Conservation (phyloP, 495 filamentous ascomycete genomes). For the Neurospora pannonica region DNA sequence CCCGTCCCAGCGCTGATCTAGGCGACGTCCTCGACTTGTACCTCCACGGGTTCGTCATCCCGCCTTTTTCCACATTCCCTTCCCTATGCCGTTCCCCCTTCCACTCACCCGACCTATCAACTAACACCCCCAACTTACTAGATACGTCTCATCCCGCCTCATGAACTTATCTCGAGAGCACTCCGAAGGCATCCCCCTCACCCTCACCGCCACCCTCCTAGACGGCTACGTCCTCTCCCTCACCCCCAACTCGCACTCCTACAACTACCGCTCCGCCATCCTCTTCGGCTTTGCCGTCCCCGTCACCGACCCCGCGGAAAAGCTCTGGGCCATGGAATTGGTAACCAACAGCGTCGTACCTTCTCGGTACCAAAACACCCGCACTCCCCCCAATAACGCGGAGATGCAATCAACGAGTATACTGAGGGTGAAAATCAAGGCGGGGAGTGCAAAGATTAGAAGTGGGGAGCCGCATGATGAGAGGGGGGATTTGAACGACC, state of each 20-base stretch:
- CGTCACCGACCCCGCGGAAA: conserved; percentile 60
- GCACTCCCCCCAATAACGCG: conserved; percentile 59
- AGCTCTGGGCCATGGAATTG: conserved; percentile 72
- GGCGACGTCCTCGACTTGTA: conserved; percentile 69
- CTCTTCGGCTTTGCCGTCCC: conserved; percentile 65
- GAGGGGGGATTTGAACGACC: conserved; percentile 52
- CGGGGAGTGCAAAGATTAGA: conserved; percentile 72
- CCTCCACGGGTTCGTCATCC: conserved; percentile 53
- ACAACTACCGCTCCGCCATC: conserved; percentile 81
- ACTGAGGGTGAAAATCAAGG: conserved; percentile 56
- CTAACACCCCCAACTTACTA: no score
- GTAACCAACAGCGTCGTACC: conserved; percentile 69
- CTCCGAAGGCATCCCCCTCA: conserved; percentile 45
- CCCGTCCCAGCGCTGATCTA: conserved; percentile 49
- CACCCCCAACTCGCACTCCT: conserved; percentile 70
- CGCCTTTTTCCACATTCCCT: no score
- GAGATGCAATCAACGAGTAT: conserved; percentile 76
- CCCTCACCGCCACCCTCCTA: conserved; percentile 54
- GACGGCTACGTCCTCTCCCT: conserved; percentile 71
- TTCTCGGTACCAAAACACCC: conserved; percentile 58
- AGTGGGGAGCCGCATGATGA: conserved; percentile 63
- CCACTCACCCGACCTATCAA: no score
- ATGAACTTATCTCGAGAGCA: conserved; percentile 56
- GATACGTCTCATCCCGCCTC: conserved; percentile 67
- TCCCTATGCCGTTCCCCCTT: no score